Evolutionary conservation across 176 grass and related monocot species (phyloP).

Genomic region (Alloteropsis semialata): DNA sequence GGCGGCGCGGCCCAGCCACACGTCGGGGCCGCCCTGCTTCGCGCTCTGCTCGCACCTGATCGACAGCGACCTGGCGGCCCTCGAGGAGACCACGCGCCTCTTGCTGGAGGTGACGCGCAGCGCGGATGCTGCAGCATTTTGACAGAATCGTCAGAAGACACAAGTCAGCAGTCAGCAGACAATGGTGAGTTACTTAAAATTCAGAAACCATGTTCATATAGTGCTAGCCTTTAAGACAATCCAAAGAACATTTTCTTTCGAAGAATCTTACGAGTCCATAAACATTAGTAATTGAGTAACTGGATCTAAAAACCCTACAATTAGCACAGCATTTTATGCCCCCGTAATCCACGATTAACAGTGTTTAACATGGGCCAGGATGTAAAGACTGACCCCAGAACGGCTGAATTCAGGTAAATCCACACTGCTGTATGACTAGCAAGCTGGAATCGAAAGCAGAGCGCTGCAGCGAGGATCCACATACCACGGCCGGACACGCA

Average conservation of each 20-base stretch:
- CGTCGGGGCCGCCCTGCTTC: slow-evolving; percentile 39
- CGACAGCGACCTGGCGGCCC: slow-evolving; percentile 22
- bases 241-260: background rate
- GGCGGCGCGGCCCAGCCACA: slow-evolving; percentile 78
- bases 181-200: background rate
- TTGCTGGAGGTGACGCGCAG: slow-evolving; percentile 29
- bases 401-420: background rate
- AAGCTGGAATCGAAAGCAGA: background rate
- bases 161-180: background rate
- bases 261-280: background rate
- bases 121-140: slow-evolving; percentile 12
- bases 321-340: no score
- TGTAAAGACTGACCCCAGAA: no score
- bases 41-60: slow-evolving; percentile 71
- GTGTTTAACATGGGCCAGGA: no score
- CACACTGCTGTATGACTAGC: background rate
- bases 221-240: background rate
- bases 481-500: background rate
- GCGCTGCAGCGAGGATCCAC: background rate
- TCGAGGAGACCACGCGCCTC: slow-evolving; percentile 25
- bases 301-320: no score
- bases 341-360: background rate
- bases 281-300: background rate
- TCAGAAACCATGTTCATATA: background rate
- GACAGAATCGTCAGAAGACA: background rate